Evolutionary conservation across 257 asterid species (phyloP).

Genomic region (Solanum virginianum): DNA sequence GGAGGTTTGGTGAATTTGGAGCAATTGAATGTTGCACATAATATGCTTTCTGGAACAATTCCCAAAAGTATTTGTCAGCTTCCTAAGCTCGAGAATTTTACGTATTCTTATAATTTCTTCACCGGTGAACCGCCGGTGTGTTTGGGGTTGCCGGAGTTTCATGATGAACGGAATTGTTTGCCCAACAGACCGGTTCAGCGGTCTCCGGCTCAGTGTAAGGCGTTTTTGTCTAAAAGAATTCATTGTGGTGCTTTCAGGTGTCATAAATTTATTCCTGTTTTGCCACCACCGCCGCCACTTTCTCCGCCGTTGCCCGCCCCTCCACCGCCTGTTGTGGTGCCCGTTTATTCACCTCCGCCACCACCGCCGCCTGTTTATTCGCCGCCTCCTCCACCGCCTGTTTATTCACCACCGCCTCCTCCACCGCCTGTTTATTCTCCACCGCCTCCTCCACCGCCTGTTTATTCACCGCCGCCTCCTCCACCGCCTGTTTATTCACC

Average conservation of each 20-base stretch:
- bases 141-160: slow-evolving; percentile 42
- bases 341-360: not conserved
- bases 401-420: not conserved
- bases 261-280: slow-evolving; percentile 48
- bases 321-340: slow-evolving; percentile 10
- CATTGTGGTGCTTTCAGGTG: slow-evolving; percentile 72
- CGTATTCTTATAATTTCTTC: slow-evolving; percentile 54
- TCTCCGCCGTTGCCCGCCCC: slow-evolving; percentile 21
- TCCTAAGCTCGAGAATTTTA: slow-evolving; percentile 60
- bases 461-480: not conserved
- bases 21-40: slow-evolving; percentile 71
- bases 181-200: slow-evolving; percentile 53
- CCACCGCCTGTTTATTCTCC: not conserved
- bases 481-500: slow-evolving; percentile 7
- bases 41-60: slow-evolving; percentile 44
- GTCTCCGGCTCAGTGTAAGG: slow-evolving; percentile 41
- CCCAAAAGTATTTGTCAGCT: slow-evolving; percentile 54
- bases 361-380: not conserved
- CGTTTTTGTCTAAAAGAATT: slow-evolving; percentile 38
- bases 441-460: not conserved
- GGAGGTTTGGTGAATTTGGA: slow-evolving; percentile 69
- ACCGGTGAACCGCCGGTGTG: slow-evolving; percentile 71
- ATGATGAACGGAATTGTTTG: slow-evolving; percentile 62
- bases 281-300: slow-evolving; percentile 25
- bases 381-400: slow-evolving; percentile 9